These are phyloP conservation scores for Sugiyamaella marilandica DNA, from an alignment of 805 yeast genomes.

Conservation along the genomic window DNA sequence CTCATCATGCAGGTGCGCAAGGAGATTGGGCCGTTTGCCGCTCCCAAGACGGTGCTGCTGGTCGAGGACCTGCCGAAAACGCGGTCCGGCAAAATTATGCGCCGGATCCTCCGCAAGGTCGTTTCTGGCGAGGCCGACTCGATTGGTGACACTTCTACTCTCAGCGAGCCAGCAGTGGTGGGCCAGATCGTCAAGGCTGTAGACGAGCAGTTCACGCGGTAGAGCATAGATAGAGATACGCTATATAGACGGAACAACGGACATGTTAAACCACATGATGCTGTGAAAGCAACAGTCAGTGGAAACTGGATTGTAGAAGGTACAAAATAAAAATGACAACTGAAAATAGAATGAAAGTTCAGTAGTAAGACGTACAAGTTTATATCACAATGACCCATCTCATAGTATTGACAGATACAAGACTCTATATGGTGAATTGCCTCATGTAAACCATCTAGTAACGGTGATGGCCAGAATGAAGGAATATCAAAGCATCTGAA, in stretches of 20 bases:
- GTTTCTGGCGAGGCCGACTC: slow-evolving; percentile 88
- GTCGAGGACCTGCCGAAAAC: slow-evolving; percentile 96
- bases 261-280: not conserved
- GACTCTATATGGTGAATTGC: too few species aligned
- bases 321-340: too few species aligned
- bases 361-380: too few species aligned
- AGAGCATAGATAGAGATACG: not conserved
- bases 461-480: too few species aligned
- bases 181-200: slow-evolving; percentile 69
- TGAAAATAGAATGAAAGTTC: too few species aligned
- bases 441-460: too few species aligned
- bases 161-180: slow-evolving; percentile 82
- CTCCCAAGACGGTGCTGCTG: slow-evolving; percentile 80
- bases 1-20: slow-evolving; percentile 84
- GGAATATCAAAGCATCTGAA: too few species aligned
- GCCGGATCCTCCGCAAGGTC: slow-evolving; percentile 92
- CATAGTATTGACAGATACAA: too few species aligned
- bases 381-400: too few species aligned
- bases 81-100: slow-evolving; percentile 97
- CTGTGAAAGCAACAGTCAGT: too few species aligned
- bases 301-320: too few species aligned
- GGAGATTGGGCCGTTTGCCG: slow-evolving; percentile 89
- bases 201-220: slow-evolving; percentile 13
- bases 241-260: not conserved
- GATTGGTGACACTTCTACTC: slow-evolving; percentile 87